Evolutionary conservation across 768 basidiomycete genomes (phyloP).

Genomic region (Lentinula sp.): DNA sequence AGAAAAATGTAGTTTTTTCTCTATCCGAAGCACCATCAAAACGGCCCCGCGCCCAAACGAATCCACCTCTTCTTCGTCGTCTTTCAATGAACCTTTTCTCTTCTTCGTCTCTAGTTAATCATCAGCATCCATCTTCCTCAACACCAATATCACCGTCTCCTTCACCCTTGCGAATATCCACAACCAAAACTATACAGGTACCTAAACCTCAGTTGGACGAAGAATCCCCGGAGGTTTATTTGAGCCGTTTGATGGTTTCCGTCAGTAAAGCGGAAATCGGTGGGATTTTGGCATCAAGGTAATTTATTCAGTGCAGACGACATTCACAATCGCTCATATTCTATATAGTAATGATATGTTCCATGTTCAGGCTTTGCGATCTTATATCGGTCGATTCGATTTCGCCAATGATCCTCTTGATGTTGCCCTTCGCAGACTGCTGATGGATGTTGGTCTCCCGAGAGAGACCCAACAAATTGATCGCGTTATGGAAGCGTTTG

Average conservation of each 20-base stretch:
- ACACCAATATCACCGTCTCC: slow-evolving; percentile 19
- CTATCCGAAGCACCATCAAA: slow-evolving; percentile 11
- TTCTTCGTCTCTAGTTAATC: slow-evolving; percentile 22
- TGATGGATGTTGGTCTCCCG: slow-evolving; percentile 90
- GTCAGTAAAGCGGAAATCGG: slow-evolving; percentile 79
- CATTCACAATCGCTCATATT: background rate
- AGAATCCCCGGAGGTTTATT: slow-evolving; percentile 68
- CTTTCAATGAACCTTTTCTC: slow-evolving; percentile 63
- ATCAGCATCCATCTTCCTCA: slow-evolving; percentile 17
- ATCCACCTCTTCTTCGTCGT: slow-evolving; percentile 65
- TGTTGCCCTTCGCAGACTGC: slow-evolving; percentile 79
- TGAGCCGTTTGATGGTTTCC: slow-evolving; percentile 54
- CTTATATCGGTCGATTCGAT: slow-evolving; percentile 72
- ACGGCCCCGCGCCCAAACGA: slow-evolving; percentile 39
- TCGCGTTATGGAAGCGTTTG: slow-evolving; percentile 94
- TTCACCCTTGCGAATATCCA: slow-evolving; percentile 36
- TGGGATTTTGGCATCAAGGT: slow-evolving; percentile 79
- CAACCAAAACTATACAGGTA: slow-evolving; percentile 36
- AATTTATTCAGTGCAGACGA: slow-evolving; percentile 10
- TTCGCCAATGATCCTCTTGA: slow-evolving; percentile 83
- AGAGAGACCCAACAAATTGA: slow-evolving; percentile 98
- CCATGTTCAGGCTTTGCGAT: slow-evolving; percentile 58
- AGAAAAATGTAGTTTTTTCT: slow-evolving; percentile 1
- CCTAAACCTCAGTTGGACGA: slow-evolving; percentile 46
- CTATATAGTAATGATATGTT: slow-evolving; percentile 60